Base-by-base conservation (phyloP, 768 basidiomycete genomes). In the Aureoboletus auriporus region DNA sequence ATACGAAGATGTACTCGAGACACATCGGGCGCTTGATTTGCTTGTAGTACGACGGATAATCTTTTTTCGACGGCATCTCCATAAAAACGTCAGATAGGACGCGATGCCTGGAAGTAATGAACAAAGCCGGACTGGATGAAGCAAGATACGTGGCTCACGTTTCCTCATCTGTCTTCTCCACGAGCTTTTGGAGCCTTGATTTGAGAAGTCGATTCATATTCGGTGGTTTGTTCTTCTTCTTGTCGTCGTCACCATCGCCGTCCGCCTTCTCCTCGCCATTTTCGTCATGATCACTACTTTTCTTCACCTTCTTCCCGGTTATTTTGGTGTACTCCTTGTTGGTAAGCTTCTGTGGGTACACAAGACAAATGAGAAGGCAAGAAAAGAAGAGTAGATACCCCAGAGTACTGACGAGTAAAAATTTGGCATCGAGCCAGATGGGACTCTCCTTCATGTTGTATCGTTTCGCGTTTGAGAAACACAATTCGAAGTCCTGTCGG, bases 381-480 rank as follows among this genome's bases (percentile, higher is more conserved):
- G 43, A 39, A 44, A 20, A 34, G 8, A 42, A 27, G 30, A 42
- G n/a, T 8, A 37, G 23, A 47, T 14, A 29, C 7, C 4, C 10
- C 16, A 29, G 29, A 10, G 16, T 12, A 75, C 84, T 60, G 54
- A 92, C 91, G 69, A 88, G 75, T 30, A 93, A 70, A 46, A 79
- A 78, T 63, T 85, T 89, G n/a, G 91, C 91, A 67, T 91, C 88
- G 50, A 75, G 74, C 74, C 80, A 91, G 51, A 93, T 91, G 39
- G 67, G 71, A 62, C 89, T 91, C 16, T 86, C 86, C 63, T 82
- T 82, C 64, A 81, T 73, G 66, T 93, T 93, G 68, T 90, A 93
- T 52, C 77, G 73, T 68, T 87, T 89, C 23, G 87, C 88, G 61
- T 92, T 91, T 58, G 73, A 76, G 62, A 92, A 92, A 62, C 86